A percentile compares a stretch with the other conserved stretches of the same genome.
Conservation (phyloP, 2,329 filamentous ascomycete genomes). For the Ilyonectria mors-panacis region DNA sequence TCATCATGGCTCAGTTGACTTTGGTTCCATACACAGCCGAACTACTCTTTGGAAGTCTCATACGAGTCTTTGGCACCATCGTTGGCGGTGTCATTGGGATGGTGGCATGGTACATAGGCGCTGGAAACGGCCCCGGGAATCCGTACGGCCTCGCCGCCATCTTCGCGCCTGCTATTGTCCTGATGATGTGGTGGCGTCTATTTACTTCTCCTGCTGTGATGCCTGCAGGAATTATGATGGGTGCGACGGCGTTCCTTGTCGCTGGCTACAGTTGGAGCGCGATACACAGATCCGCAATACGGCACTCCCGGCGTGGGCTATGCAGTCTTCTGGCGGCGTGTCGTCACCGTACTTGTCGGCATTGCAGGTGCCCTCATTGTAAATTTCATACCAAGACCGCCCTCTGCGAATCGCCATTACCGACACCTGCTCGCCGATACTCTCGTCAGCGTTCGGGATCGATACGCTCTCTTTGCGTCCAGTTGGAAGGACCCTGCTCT, state of each 20-base stretch:
- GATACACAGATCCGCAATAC: slow-evolving; percentile 35
- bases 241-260: slow-evolving; percentile 37
- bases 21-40: slow-evolving; percentile 39
- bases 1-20: slow-evolving; percentile 40
- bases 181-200: slow-evolving; percentile 40
- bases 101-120: slow-evolving; percentile 17
- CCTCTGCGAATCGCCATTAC: slow-evolving; percentile 22
- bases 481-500: slow-evolving; percentile 15
- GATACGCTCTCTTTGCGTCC: slow-evolving; percentile 22
- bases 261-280: slow-evolving; percentile 36
- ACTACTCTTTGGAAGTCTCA: slow-evolving; percentile 28
- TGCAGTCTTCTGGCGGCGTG: slow-evolving; percentile 21
- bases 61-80: slow-evolving; percentile 15
- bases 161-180: slow-evolving; percentile 29
- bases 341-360: slow-evolving; percentile 20
- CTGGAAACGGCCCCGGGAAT: slow-evolving; percentile 27
- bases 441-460: slow-evolving; percentile 13
- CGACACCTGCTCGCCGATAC: slow-evolving; percentile 15
- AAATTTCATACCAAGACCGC: slow-evolving; percentile 23
- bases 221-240: slow-evolving; percentile 37
- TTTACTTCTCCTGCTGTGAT: slow-evolving; percentile 35
- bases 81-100: slow-evolving; percentile 16
- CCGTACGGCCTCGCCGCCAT: slow-evolving; percentile 36
- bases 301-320: slow-evolving; percentile 30
- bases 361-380: slow-evolving; percentile 17